Evolutionary conservation across 2,329 filamentous ascomycete species (phyloP).

Genomic region (Talaromyces sp.): DNA sequence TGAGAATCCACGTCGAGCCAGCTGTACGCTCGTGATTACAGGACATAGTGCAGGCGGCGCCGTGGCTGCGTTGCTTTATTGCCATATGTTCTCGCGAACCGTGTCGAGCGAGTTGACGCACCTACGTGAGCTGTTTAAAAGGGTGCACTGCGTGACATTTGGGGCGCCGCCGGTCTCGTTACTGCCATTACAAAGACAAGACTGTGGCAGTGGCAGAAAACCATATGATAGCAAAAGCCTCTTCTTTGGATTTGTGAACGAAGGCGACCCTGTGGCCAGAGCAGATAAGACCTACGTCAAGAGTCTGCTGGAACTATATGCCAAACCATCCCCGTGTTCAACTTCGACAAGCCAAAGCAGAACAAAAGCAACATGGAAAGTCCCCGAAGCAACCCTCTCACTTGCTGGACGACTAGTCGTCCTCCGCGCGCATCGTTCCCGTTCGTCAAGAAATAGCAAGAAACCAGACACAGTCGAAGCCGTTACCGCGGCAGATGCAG

Average conservation of each 20-base stretch:
- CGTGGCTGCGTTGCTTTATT: slow-evolving; percentile 72
- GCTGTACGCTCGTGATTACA: slow-evolving; percentile 72
- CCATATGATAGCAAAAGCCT: slow-evolving; percentile 57
- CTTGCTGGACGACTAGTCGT: slow-evolving; percentile 67
- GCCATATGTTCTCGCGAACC: slow-evolving; percentile 59
- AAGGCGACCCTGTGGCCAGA: slow-evolving; percentile 75
- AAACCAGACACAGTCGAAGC: slow-evolving; percentile 33
- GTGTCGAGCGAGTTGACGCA: slow-evolving; percentile 64
- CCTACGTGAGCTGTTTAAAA: slow-evolving; percentile 67
- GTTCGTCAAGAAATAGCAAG: slow-evolving; percentile 37
- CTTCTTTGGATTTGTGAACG: slow-evolving; percentile 78
- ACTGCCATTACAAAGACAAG: slow-evolving; percentile 61
- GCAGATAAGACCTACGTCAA: slow-evolving; percentile 73
- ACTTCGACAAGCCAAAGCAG: slow-evolving; percentile 9
- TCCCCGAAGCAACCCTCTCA: slow-evolving; percentile 63
- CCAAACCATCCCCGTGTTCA: slow-evolving; percentile 43
- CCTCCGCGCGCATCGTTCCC: slow-evolving; percentile 40
- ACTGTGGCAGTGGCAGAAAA: slow-evolving; percentile 14
- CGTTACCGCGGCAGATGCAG: slow-evolving; percentile 54
- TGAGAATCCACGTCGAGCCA: slow-evolving; percentile 63
- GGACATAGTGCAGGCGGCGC: slow-evolving; percentile 85
- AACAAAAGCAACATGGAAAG: slow-evolving; percentile 49
- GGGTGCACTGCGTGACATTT: slow-evolving; percentile 80
- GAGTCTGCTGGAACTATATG: slow-evolving; percentile 67
- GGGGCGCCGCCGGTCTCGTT: slow-evolving; percentile 76